These are phyloP conservation scores for Cutaneotrichosporon dermatis DNA, from an alignment of 1,284 basidiomycete genomes.

Conservation along the genomic window DNA sequence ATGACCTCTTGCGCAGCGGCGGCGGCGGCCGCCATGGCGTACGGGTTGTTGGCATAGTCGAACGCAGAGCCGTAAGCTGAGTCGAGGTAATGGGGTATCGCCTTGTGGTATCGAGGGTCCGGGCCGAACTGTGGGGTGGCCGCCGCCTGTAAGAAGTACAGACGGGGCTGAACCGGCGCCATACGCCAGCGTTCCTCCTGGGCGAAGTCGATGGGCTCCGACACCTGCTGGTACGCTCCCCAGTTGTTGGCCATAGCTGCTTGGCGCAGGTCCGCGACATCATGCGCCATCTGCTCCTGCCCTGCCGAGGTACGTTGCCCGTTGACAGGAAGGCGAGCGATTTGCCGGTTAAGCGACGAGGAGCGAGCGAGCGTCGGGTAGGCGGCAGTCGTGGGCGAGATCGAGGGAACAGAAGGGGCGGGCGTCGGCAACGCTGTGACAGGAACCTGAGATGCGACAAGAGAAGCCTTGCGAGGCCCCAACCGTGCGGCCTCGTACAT, in stretches of 20 bases:
- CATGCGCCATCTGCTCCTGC: constrained; percentile 13
- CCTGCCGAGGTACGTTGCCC: constrained; percentile 7
- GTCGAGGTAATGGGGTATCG: constrained; percentile 36
- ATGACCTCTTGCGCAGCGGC: constrained; percentile 6
- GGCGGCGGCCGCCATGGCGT: background rate
- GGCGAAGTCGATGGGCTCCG: constrained; percentile 8
- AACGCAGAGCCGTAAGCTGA: constrained; percentile 9
- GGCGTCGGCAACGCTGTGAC: constrained; percentile 12
- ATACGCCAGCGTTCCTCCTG: constrained; percentile 17
- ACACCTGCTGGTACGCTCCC: constrained; percentile 11
- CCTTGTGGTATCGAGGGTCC: constrained; percentile 42
- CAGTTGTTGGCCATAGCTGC: constrained; percentile 18
- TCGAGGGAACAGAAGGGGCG: constrained; percentile 1
- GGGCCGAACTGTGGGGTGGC: constrained; percentile 40
- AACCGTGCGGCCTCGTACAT: constrained; percentile 23
- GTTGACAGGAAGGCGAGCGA: constrained; percentile 25
- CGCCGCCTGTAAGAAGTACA: constrained; percentile 42
- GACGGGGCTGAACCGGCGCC: constrained; percentile 24
- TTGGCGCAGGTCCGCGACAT: constrained; percentile 23
- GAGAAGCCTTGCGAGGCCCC: constrained; percentile 18
- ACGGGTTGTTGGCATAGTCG: constrained; percentile 1
- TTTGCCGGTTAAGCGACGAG: constrained; percentile 37
- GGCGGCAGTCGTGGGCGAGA: background rate
- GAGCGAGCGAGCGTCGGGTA: constrained; percentile 22
- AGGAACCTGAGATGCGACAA: background rate